These are phyloP conservation scores for Cladophialophora immunda DNA, from an alignment of 2,329 filamentous ascomycete species.

Conservation along the genomic window DNA sequence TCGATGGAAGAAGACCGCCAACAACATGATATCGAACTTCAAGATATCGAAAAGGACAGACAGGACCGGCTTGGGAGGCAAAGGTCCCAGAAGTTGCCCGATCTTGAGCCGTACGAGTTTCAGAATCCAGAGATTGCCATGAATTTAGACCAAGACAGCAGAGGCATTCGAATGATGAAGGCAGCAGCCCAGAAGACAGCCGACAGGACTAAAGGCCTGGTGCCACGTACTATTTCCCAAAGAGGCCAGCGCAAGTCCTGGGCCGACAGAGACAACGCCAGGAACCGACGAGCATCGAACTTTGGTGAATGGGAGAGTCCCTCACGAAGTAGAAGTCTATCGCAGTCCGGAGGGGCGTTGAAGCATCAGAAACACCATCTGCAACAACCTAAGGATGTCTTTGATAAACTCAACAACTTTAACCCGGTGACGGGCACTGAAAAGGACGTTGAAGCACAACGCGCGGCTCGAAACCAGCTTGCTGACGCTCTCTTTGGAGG, in stretches of 20 bases:
- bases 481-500: conserved; percentile 85
- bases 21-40: conserved; percentile 60
- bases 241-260: conserved; percentile 44
- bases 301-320: conserved; percentile 48
- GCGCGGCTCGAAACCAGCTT: conserved; percentile 63
- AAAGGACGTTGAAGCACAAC: conserved; percentile 75
- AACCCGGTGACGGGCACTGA: conserved; percentile 54
- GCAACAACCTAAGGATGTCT: conserved; percentile 33
- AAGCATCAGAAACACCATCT: conserved; percentile 16
- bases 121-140: conserved; percentile 42
- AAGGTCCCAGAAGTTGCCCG: conserved; percentile 43
- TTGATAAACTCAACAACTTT: conserved; percentile 41
- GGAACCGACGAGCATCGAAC: conserved; percentile 51
- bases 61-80: conserved; percentile 32
- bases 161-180: conserved; percentile 35
- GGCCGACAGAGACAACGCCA: conserved; percentile 50
- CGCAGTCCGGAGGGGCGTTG: conserved; percentile 1
- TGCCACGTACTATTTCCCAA: conserved; percentile 26
- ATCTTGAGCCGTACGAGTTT: conserved; percentile 36
- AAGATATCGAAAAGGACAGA: conserved; percentile 46
- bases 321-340: conserved; percentile 26
- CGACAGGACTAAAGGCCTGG: conserved; percentile 33
- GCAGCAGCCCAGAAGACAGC: conserved; percentile 36
- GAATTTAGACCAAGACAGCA: conserved; percentile 39
- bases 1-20: conserved; percentile 50